Evolutionary conservation across 2,329 filamentous ascomycete genomes (phyloP).

Genomic region (Epichloe coenophiala): DNA sequence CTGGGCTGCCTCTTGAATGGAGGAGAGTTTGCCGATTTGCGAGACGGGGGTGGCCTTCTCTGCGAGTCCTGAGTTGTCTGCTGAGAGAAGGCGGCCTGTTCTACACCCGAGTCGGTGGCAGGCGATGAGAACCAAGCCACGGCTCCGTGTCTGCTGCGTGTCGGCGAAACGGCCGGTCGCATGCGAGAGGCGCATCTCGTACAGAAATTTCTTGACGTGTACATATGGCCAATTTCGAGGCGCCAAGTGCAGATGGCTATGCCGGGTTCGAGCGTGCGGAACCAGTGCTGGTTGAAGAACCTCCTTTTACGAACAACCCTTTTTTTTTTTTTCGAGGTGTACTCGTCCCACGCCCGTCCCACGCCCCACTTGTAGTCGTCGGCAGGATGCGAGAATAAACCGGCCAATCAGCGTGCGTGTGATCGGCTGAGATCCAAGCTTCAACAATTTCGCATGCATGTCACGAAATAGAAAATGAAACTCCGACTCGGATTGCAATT

Average conservation of each 20-base stretch:
- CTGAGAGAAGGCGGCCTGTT: background rate
- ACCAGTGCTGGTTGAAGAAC: background rate
- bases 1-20: background rate
- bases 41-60: background rate
- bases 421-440: background rate
- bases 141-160: background rate
- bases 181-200: slow-evolving; percentile 20
- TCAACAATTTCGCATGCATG: no score
- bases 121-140: slow-evolving; percentile 13
- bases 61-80: background rate
- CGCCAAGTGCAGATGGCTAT: background rate
- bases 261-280: background rate
- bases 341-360: no score
- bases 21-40: slow-evolving; percentile 1
- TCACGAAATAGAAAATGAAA: no score
- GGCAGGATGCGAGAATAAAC: no score
- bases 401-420: background rate
- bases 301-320: no score
- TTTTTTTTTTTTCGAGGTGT: background rate
- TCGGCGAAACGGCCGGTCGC: slow-evolving; percentile 7
- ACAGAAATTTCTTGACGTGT: slow-evolving; percentile 21
- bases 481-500: no score
- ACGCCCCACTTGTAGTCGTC: background rate
- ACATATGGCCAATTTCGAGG: slow-evolving; percentile 15
- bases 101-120: slow-evolving; percentile 4